Evolutionary conservation across 495 filamentous ascomycete genomes (phyloP), one percentile per base, ranked within the genome.

Genomic region (Penicillium canariense): DNA sequence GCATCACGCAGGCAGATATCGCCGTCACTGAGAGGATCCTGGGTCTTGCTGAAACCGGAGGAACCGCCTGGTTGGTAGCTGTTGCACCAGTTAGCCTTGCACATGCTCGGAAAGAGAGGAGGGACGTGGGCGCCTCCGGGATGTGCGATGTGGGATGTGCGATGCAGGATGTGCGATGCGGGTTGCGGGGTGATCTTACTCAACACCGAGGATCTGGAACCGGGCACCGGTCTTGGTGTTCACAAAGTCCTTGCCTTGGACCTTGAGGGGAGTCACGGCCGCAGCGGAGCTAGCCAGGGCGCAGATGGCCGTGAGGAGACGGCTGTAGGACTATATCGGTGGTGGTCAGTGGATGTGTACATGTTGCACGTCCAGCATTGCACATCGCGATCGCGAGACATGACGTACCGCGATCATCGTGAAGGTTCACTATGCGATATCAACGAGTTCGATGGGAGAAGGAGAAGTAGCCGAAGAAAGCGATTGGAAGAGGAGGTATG

Each of bases 11-110:
- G 72, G 76, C 93, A 97, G 49, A 81, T 76, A 26, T 84, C 80
- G 22, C 75, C 77, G 67, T 96, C 78, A 62, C 81, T 90, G 45
- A 97, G 77, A 44, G 92, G 86, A 68, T 97, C 93, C 38, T 77
- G 67, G 7, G 67, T 73, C 9, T 81, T 78, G 60, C 85, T 78
- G 73, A 95, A 96, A 38, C 84, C 92, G n/a, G 83, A 78, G 48
- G 85, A 82, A 65, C 92, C 93, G 63, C 91, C 92, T 25, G 93
- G 93, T 75, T 97, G 93, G 75, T 96, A 96, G 60, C 81, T 84
- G 58, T 65, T 52, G 26, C 18, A 32, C 8, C 15, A 52, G 43
- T 69, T 53, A 70, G 59, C 50, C 47, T 35, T 32, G 49, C 42
- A n/a, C 12, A 6, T 17, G 27, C 25, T 20, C 25, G 23, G 14